These are phyloP conservation scores for Malus orientalis DNA, from an alignment of 306 rosid species.

Conservation along the genomic window DNA sequence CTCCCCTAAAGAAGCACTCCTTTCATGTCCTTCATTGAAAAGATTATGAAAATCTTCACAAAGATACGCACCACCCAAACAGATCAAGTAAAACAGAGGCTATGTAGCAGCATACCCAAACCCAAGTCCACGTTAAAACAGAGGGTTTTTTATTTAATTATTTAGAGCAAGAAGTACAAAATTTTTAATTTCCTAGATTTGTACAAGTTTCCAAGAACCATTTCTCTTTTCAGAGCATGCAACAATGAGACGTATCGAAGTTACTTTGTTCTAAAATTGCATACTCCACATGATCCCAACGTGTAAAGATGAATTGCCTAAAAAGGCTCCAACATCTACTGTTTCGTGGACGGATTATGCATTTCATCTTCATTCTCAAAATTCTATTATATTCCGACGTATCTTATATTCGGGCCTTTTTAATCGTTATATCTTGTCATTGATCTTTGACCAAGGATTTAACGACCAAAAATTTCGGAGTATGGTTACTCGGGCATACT, in stretches of 20 bases:
- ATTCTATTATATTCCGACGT: too few relatives aligned
- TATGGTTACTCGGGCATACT: too few relatives aligned
- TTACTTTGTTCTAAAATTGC: background rate
- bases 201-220: background rate
- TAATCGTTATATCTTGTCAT: too few relatives aligned
- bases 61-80: background rate
- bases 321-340: too few relatives aligned
- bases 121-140: background rate
- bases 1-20: too few relatives aligned
- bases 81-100: background rate
- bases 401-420: too few relatives aligned
- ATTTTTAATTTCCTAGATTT: background rate
- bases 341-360: background rate
- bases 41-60: too few relatives aligned
- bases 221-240: background rate
- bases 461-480: too few relatives aligned
- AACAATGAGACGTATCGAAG: background rate
- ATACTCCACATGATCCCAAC: background rate
- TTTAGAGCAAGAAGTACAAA: background rate
- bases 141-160: too few relatives aligned
- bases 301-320: background rate
- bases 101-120: background rate
- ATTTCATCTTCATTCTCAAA: background rate
- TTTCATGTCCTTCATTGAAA: too few relatives aligned
- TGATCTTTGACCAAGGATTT: too few relatives aligned